These are phyloP conservation scores for Mycena olivaceomarginata DNA, from an alignment of 768 basidiomycete species.

Conservation along the genomic window DNA sequence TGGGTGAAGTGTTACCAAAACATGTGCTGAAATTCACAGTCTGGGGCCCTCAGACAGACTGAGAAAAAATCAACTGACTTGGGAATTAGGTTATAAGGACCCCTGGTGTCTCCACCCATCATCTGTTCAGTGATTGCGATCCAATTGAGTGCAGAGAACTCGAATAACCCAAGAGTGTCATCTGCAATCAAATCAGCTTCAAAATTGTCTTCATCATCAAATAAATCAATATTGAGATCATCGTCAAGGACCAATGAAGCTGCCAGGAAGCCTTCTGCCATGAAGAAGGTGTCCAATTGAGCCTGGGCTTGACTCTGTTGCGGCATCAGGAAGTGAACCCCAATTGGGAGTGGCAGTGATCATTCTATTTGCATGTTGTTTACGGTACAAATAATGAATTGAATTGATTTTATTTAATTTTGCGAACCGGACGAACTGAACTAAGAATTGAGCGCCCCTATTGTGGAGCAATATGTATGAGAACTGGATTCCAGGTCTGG, in stretches of 20 bases:
- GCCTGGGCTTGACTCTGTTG: background rate
- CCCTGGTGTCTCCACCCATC: background rate
- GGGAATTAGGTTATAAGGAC: background rate
- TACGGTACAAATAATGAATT: too few species aligned
- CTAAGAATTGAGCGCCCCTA: too few species aligned
- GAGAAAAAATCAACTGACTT: conserved; percentile 7
- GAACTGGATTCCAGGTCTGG: too few species aligned
- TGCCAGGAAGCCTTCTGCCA: background rate
- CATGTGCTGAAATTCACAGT: conserved; percentile 1
- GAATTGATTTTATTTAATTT: background rate
- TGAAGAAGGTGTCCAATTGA: background rate
- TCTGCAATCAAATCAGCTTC: background rate
- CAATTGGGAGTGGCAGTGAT: too few species aligned
- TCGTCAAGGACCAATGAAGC: background rate
- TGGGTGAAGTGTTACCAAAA: background rate
- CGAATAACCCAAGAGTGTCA: too few species aligned
- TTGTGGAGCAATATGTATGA: too few species aligned
- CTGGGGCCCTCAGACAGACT: background rate
- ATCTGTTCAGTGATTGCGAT: too few species aligned
- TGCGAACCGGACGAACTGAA: too few species aligned
- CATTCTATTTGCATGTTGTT: too few species aligned
- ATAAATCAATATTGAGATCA: background rate
- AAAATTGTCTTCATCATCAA: background rate
- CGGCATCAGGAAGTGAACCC: background rate
- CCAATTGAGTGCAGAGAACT: too few species aligned